phyloP scores from a whole-genome alignment of 2,329 filamentous ascomycete genomes.

The Xylariaceae sp. region DNA sequence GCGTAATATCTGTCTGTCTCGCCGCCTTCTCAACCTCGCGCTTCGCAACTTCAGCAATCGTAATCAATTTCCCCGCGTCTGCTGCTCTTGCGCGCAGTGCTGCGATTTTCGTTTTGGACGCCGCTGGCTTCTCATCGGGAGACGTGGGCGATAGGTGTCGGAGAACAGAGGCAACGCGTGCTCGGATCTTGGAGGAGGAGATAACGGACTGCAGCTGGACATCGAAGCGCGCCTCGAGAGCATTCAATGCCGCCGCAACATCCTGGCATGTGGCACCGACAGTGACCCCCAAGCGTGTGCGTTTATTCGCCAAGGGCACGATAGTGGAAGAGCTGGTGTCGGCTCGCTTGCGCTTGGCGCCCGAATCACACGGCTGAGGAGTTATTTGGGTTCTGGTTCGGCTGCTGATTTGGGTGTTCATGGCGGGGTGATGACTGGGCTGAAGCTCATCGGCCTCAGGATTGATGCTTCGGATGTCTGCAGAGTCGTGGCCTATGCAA shows the following conservation, averaged over 20 bases:
- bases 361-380: background rate
- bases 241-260: conserved; percentile 39
- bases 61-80: conserved; percentile 62
- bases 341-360: conserved; percentile 24
- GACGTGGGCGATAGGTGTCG: conserved; percentile 31
- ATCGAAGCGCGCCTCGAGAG: conserved; percentile 42
- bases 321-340: conserved; percentile 11
- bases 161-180: conserved; percentile 43
- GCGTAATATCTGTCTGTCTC: conserved; percentile 27
- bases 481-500: no score
- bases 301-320: conserved; percentile 15
- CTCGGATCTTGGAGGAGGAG: conserved; percentile 56
- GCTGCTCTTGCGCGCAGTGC: conserved; percentile 46
- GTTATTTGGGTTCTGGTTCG: no score
- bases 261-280: conserved; percentile 25
- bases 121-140: background rate
- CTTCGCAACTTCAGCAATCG: conserved; percentile 63
- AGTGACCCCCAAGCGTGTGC: conserved; percentile 16
- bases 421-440: no score
- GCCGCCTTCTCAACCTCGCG: conserved; percentile 44
- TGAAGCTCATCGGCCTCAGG: no score
- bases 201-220: conserved; percentile 51
- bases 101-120: conserved; percentile 30
- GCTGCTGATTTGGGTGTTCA: no score
- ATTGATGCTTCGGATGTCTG: no score